Percentiles rank a stretch among this genome's conserved stretches.
Evolutionary conservation across 305 asterid genomes (phyloP).

Genomic region (Caryopteris hybrid): DNA sequence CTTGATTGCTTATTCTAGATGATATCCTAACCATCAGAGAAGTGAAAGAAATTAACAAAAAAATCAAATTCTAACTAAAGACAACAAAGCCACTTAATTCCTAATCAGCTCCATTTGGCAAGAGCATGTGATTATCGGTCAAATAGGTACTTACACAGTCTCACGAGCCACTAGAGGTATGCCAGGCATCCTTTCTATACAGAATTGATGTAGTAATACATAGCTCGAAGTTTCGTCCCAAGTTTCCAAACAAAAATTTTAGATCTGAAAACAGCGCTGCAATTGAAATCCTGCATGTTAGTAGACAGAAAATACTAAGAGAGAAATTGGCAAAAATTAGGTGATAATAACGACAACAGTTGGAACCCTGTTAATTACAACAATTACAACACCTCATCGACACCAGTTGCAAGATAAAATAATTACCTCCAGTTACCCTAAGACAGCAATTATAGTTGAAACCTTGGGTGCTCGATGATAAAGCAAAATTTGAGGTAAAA

Average conservation of each 20-base stretch:
- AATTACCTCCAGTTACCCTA: too few relatives aligned
- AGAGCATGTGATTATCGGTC: not conserved
- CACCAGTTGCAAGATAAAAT: too few relatives aligned
- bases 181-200: conserved; percentile 76
- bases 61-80: not conserved
- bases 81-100: not conserved
- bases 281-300: conserved; percentile 1
- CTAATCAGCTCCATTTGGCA: not conserved
- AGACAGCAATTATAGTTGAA: too few relatives aligned
- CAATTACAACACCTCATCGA: too few relatives aligned
- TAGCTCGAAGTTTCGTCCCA: conserved; percentile 26
- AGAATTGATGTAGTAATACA: conserved; percentile 30
- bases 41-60: not conserved
- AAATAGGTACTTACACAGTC: conserved; percentile 55
- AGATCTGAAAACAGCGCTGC: conserved; percentile 19
- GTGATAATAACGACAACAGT: too few relatives aligned
- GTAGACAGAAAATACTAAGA: too few relatives aligned
- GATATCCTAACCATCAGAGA: not conserved
- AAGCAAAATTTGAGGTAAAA: too few relatives aligned
- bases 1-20: not conserved
- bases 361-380: too few relatives aligned
- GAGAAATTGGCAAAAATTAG: too few relatives aligned
- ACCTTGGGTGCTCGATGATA: too few relatives aligned
- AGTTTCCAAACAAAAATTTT: conserved; percentile 4
- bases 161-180: conserved; percentile 82